Conservation (phyloP, 768 basidiomycete genomes). For the Hydnomerulius pinastri region DNA sequence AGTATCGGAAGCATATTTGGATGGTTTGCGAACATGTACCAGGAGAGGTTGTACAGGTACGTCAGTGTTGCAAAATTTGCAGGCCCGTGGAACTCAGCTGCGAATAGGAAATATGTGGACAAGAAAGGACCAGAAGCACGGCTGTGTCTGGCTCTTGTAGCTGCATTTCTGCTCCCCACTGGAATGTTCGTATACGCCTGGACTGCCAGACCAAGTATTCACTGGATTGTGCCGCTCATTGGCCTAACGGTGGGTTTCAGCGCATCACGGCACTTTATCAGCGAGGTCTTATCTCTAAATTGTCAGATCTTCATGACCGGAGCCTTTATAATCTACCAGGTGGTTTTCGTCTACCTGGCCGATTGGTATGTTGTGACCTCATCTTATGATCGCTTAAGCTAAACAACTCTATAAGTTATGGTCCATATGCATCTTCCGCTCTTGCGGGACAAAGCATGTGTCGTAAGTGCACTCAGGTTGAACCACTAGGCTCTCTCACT, state of each 20-base stretch:
- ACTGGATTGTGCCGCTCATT: slow-evolving; percentile 54
- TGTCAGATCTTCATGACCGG: slow-evolving; percentile 51
- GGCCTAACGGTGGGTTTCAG: slow-evolving; percentile 25
- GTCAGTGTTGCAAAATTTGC: slow-evolving; percentile 11
- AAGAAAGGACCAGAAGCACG: slow-evolving; percentile 56
- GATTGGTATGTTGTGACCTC: slow-evolving; percentile 49
- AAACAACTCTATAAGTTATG: slow-evolving; percentile 38
- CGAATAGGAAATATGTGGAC: slow-evolving; percentile 28
- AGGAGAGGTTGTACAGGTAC: slow-evolving; percentile 53
- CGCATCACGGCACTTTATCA: background rate
- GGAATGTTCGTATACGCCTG: slow-evolving; percentile 78
- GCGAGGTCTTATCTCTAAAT: background rate
- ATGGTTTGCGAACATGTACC: slow-evolving; percentile 45
- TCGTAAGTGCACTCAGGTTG: slow-evolving; percentile 37
- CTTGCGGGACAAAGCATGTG: slow-evolving; percentile 67
- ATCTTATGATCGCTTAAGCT: background rate
- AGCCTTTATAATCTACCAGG: slow-evolving; percentile 56
- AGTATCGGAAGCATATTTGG: slow-evolving; percentile 61
- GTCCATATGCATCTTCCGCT: slow-evolving; percentile 67
- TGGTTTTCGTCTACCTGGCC: slow-evolving; percentile 61
- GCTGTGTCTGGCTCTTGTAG: slow-evolving; percentile 56
- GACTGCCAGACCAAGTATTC: slow-evolving; percentile 54
- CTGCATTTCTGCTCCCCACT: slow-evolving; percentile 52
- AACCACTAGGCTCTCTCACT: background rate
- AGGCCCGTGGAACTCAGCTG: slow-evolving; percentile 1